Conservation (phyloP, 306 rosid genomes). For the Sicyos edulis region DNA sequence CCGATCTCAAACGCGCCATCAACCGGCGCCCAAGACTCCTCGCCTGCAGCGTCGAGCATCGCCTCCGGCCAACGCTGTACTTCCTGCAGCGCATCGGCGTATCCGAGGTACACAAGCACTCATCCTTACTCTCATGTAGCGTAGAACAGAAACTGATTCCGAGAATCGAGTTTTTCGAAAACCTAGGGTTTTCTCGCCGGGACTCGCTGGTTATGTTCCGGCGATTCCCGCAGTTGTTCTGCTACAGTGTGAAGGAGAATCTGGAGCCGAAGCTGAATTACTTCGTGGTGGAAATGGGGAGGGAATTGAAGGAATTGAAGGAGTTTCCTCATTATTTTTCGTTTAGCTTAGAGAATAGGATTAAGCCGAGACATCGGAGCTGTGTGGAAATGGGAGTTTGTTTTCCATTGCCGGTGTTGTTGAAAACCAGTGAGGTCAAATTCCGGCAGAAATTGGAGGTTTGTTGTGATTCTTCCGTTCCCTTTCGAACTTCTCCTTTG, state of each 20-base stretch:
- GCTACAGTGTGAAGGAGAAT: conserved; percentile 58
- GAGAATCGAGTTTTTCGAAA: conserved; percentile 61
- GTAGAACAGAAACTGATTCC: conserved; percentile 77
- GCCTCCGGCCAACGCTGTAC: conserved; percentile 82
- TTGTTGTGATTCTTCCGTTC: conserved; percentile 71
- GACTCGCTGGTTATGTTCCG: conserved; percentile 57
- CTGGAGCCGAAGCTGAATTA: conserved; percentile 76
- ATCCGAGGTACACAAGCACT: conserved; percentile 55
- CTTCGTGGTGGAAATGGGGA: conserved; percentile 84
- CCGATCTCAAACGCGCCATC: conserved; percentile 48
- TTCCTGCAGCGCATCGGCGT: conserved; percentile 86
- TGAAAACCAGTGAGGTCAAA: conserved; percentile 45
- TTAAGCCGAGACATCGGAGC: conserved; percentile 69
- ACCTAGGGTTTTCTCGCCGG: conserved; percentile 54
- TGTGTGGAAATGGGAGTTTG: conserved; percentile 79
- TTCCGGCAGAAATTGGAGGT: conserved; percentile 59
- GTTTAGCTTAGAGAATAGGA: conserved; percentile 75
- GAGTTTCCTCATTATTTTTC: conserved; percentile 86
- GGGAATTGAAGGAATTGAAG: conserved; percentile 75
- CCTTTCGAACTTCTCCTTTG: conserved; percentile 61
- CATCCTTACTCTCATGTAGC: conserved; percentile 60
- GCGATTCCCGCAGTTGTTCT: conserved; percentile 74
- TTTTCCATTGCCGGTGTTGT: conserved; percentile 63
- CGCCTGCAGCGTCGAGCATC: conserved; percentile 50
- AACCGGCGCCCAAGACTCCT: conserved; percentile 84